A percentile compares a stretch with the other conserved stretches of the same genome.
phyloP scores from a whole-genome alignment of 257 asterid genomes.

The Fraxinus americana region DNA sequence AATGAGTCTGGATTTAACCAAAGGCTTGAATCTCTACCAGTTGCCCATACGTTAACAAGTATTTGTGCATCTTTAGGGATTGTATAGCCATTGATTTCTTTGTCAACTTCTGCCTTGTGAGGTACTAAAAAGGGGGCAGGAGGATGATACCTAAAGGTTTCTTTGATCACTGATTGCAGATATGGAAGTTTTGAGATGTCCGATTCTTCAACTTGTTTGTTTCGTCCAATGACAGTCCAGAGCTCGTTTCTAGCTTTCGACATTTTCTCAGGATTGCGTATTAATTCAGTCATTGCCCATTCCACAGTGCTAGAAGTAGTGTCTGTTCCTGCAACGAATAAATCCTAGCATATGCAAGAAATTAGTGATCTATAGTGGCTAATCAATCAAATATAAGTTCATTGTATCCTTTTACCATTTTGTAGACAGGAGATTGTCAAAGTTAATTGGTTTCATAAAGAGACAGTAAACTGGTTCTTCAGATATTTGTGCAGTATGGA shows the following conservation, averaged over 20 bases:
- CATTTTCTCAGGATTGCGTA: not conserved
- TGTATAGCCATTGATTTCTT: not conserved
- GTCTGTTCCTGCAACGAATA: not conserved
- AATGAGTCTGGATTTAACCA: not conserved
- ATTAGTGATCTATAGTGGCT: not conserved
- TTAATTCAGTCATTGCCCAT: not conserved
- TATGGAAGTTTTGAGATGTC: not conserved
- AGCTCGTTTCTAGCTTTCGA: not conserved
- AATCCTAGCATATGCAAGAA: not conserved
- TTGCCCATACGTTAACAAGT: not conserved
- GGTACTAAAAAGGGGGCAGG: not conserved
- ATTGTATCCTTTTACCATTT: too few species aligned
- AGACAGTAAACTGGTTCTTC: not conserved
- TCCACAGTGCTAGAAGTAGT: not conserved
- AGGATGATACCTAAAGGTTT: not conserved
- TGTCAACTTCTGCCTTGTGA: not conserved
- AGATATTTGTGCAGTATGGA: not conserved
- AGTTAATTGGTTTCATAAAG: too few species aligned
- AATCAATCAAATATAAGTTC: not conserved
- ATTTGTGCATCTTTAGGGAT: conserved; percentile 9
- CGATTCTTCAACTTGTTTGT: not conserved
- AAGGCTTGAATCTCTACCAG: not conserved
- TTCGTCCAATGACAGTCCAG: not conserved
- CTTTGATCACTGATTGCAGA: conserved; percentile 3
- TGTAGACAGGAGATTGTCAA: too few species aligned